A percentile compares a stretch with the other conserved stretches of the same genome.
These are phyloP conservation scores for Exidia glandulosa DNA, from an alignment of 768 basidiomycete genomes.

Conservation along the genomic window DNA sequence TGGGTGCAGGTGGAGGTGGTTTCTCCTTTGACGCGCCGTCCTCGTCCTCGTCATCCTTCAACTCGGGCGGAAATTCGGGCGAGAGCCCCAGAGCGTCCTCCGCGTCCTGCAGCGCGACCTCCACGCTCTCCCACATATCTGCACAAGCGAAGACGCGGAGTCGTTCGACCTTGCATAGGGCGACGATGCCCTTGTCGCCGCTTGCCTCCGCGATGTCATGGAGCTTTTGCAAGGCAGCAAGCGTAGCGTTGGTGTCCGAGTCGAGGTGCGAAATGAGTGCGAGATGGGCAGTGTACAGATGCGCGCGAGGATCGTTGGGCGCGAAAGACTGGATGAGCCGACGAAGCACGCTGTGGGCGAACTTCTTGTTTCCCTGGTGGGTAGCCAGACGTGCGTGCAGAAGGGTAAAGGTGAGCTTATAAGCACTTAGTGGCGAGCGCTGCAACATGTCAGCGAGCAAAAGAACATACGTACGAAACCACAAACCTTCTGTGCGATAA, in stretches of 20 bases:
- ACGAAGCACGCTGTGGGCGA: neutral
- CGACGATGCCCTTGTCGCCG: neutral
- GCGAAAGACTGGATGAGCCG: neutral
- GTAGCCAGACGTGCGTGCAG: neutral
- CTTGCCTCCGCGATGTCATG: neutral
- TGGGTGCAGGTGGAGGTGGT: neutral
- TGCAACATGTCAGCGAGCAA: neutral
- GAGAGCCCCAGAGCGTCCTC: slow-evolving; percentile 39
- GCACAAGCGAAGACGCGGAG: slow-evolving; percentile 45
- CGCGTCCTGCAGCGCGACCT: slow-evolving; percentile 33
- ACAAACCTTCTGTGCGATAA: neutral
- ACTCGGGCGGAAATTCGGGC: neutral
- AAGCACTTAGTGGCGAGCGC: neutral
- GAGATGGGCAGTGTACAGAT: neutral
- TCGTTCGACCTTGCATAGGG: slow-evolving; percentile 32
- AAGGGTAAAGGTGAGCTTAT: neutral
- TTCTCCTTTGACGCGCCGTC: neutral
- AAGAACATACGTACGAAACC: neutral
- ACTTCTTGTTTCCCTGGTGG: neutral
- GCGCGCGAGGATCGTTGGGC: neutral
- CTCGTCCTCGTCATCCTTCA: slow-evolving; percentile 1
- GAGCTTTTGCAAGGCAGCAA: neutral
- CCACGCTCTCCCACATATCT: slow-evolving; percentile 43
- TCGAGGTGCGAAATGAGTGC: neutral
- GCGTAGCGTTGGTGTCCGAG: neutral